Evolutionary conservation across 2,329 filamentous ascomycete species (phyloP).

Genomic region (Fusarium coicis): DNA sequence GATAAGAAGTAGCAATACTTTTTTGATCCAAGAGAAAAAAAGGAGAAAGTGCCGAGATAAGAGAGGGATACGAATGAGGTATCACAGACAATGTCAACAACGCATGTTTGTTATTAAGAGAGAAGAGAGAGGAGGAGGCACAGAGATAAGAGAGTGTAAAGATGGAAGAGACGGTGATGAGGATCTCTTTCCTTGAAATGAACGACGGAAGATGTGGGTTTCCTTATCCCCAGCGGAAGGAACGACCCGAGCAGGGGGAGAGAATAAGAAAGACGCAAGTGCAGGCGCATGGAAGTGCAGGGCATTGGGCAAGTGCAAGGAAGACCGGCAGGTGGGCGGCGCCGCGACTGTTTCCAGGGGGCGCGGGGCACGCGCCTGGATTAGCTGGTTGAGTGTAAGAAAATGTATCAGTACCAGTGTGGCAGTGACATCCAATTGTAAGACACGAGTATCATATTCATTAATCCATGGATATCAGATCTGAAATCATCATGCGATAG

Average conservation of each 20-base stretch:
- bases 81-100: background rate
- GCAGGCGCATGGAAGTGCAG: background rate
- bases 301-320: background rate
- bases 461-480: background rate
- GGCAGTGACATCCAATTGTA: background rate
- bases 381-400: background rate
- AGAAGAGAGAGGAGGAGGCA: background rate
- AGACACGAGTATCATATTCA: slow-evolving; percentile 1
- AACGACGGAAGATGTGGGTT: slow-evolving; percentile 32
- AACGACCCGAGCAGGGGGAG: background rate
- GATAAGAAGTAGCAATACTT: slow-evolving; percentile 7
- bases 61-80: background rate
- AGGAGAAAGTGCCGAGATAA: background rate
- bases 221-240: background rate
- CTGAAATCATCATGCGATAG: background rate
- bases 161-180: background rate
- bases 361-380: slow-evolving; percentile 30
- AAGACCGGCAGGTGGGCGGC: slow-evolving; percentile 30
- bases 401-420: background rate
- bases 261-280: background rate
- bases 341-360: slow-evolving; percentile 17
- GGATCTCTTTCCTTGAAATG: slow-evolving; percentile 7
- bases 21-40: background rate
- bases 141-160: background rate
- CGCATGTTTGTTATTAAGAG: slow-evolving; percentile 10